Evolutionary conservation across 768 basidiomycete species (phyloP).

Genomic region (Pisolithus marmoratus): DNA sequence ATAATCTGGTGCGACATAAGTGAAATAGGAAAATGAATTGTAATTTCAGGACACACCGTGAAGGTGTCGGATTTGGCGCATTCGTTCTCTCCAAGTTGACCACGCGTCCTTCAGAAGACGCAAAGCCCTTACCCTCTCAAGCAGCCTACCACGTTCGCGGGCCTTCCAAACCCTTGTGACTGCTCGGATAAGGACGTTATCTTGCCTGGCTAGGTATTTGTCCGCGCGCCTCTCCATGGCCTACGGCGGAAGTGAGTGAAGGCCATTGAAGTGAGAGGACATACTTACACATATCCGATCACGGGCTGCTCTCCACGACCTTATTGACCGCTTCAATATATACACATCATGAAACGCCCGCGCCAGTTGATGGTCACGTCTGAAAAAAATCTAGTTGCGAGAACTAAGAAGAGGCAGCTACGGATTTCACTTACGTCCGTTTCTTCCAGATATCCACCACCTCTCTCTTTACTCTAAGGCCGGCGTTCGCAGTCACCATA

Average conservation of each 20-base stretch:
- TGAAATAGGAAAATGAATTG: conserved; percentile 3
- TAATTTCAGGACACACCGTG: conserved; percentile 37
- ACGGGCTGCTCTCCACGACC: conserved; percentile 50
- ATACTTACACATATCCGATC: conserved; percentile 45
- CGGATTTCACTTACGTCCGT: conserved; percentile 40
- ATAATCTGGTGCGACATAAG: conserved; percentile 29
- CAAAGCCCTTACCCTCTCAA: conserved; percentile 46
- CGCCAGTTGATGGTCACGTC: conserved; percentile 40
- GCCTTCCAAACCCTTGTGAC: conserved; percentile 64
- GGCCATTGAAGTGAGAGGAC: background rate
- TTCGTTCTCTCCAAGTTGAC: conserved; percentile 44
- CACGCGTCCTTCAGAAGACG: conserved; percentile 43
- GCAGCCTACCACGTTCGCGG: conserved; percentile 52
- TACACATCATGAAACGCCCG: conserved; percentile 36
- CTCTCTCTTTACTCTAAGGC: conserved; percentile 42
- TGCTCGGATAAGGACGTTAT: conserved; percentile 53
- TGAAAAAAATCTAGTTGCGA: conserved; percentile 20
- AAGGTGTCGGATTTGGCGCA: conserved; percentile 34
- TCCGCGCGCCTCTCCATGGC: conserved; percentile 48
- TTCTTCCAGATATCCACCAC: conserved; percentile 54
- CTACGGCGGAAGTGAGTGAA: conserved; percentile 35
- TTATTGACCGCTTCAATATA: conserved; percentile 42
- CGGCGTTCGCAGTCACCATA: conserved; percentile 38
- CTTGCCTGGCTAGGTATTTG: conserved; percentile 52
- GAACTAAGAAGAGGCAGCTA: background rate